Conservation (phyloP, 2,329 filamentous ascomycete species). For the Exophiala sp. region DNA sequence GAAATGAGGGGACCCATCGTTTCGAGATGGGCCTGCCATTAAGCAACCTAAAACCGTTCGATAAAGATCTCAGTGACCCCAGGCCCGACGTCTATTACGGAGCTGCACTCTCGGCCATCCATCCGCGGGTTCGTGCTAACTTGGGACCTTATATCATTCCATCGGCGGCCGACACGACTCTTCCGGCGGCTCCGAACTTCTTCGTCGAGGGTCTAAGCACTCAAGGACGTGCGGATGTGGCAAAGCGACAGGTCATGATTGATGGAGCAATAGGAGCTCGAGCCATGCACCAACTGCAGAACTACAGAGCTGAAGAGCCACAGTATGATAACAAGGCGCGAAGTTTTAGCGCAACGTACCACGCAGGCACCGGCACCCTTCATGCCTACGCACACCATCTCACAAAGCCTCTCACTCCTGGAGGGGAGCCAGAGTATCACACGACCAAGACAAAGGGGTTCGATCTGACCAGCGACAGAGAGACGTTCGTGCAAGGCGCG, state of each 20-base stretch:
- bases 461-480: constrained; percentile 29
- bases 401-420: constrained; percentile 9
- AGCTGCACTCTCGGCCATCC: too few species aligned
- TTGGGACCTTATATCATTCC: too few species aligned
- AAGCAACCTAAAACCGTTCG: constrained; percentile 14
- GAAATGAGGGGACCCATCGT: constrained; percentile 19
- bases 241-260: too few species aligned
- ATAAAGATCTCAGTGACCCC: constrained; percentile 7
- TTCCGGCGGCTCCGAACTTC: too few species aligned
- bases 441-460: constrained; percentile 36
- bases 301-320: too few species aligned
- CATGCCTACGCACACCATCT: constrained; percentile 13
- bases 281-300: too few species aligned
- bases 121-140: too few species aligned
- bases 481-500: constrained; percentile 35
- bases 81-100: constrained; percentile 2
- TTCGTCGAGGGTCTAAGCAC: too few species aligned
- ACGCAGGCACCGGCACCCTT: constrained; percentile 28
- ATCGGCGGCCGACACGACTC: too few species aligned
- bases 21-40: constrained; percentile 17
- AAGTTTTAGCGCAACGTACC: constrained; percentile 38
- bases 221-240: too few species aligned
- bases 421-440: constrained; percentile 35
- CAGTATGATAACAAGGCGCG: constrained; percentile 40
- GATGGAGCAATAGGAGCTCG: too few species aligned